Base-by-base conservation (phyloP, 2,329 filamentous ascomycete genomes). In the Decorospora gaudefroyi region DNA sequence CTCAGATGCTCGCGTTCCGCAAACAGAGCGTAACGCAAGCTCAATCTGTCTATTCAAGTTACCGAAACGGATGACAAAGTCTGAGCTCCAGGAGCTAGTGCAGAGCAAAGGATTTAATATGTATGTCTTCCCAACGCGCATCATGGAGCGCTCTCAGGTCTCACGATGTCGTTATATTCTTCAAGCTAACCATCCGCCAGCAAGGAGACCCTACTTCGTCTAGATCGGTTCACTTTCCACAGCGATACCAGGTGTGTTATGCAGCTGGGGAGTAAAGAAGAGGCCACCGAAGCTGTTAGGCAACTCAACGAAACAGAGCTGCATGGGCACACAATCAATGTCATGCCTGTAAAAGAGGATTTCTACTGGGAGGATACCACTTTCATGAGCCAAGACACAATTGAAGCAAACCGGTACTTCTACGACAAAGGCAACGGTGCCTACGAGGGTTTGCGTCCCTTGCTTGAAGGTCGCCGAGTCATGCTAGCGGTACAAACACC, bases 211-310 rank as follows among this genome's bases (percentile, higher is more conserved):
- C 42, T 55, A 22, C 26, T 59, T 13, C 42, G 22, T n/a, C 4
- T 63, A 12, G 51, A 62, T 39, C 57, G 57, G 19, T 63, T 60
- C 43, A 53, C 39, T 6, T 60, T 59, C 29, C 25, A 42, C 2
- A 46, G 46, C 23, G 37, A 49, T 13, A 44, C 22, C 3, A 37
- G 21, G 16, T 55, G 51, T n/a, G 55, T 47, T 22, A 28, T 59
- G 6, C 51, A 63, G 19, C 33, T 63, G 5, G 47, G 33, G 32
- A 52, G 39, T 23, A 30, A 53, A 15, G 29, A 55, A 27, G 51
- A 65, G 48, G 57, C 43, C 3, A 15, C 52, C n/a, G 42, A 44
- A 42, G 51, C 49, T 6, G 15, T 52, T 7, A 3, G 46, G 22
- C n/a, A 22, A 5, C 34, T 61, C 13, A 21, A 59, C 7, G 12